A percentile compares a stretch with the other conserved stretches of the same genome.
phyloP scores from a whole-genome alignment of 2,329 filamentous ascomycete genomes.

The Pseudocercospora fuligena region DNA sequence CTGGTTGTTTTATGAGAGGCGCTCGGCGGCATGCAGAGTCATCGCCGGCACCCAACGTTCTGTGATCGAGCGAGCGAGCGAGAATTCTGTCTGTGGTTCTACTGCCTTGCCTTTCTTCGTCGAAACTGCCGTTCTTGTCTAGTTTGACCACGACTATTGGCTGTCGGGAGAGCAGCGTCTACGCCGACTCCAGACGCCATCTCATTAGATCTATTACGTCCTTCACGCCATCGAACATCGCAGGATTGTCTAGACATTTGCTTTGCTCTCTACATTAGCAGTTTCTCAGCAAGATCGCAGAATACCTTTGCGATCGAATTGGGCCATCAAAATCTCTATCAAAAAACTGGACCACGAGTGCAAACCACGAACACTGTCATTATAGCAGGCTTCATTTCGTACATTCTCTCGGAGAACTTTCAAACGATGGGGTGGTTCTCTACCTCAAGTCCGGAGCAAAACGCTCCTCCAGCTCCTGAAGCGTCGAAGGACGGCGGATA shows the following conservation, averaged over 20 bases:
- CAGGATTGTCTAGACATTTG: not conserved
- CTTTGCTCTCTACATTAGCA: not conserved
- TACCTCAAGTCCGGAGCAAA: slow-evolving; percentile 37
- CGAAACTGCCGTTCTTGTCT: not conserved
- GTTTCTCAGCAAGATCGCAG: no score
- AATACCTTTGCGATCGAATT: not conserved
- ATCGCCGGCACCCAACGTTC: not conserved
- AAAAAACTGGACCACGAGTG: not conserved
- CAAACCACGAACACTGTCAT: not conserved
- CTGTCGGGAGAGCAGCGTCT: not conserved
- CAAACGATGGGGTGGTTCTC: slow-evolving; percentile 44
- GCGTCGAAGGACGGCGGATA: slow-evolving; percentile 61
- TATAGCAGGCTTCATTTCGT: slow-evolving; percentile 7
- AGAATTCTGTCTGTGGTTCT: not conserved
- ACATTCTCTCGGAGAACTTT: slow-evolving; percentile 4
- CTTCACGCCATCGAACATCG: not conserved
- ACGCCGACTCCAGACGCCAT: not conserved
- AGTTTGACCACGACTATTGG: slow-evolving; percentile 5
- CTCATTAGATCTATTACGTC: slow-evolving; percentile 1
- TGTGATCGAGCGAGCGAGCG: not conserved
- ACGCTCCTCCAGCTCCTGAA: slow-evolving; percentile 35
- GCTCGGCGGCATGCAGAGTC: not conserved
- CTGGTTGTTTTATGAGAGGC: not conserved
- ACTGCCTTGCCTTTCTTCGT: not conserved
- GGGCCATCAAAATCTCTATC: not conserved